phyloP scores from a whole-genome alignment of 148 eudicot species.

The Beta vulgaris region DNA sequence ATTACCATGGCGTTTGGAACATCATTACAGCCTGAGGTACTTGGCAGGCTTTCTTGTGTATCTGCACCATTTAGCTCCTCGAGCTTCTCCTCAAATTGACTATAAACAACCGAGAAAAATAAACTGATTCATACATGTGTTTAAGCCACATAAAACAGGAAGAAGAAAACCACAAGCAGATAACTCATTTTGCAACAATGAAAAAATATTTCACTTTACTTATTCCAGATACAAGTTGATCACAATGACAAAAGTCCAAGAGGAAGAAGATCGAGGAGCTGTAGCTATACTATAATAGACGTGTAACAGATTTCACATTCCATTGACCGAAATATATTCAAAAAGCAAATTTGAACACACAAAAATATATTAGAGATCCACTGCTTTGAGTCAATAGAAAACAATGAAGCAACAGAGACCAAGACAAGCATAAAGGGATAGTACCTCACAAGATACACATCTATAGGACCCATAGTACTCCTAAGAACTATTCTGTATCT shows the following conservation, averaged over 20 bases:
- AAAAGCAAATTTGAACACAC: not conserved
- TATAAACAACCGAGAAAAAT: constrained; percentile 16
- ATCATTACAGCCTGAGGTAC: constrained; percentile 39
- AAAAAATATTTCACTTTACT: too few species aligned
- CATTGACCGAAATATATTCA: not conserved
- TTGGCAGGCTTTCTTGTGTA: constrained; percentile 46
- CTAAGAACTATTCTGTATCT: constrained; percentile 88
- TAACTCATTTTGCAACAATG: not conserved
- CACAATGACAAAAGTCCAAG: not conserved
- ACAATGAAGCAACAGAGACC: not conserved
- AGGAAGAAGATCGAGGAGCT: not conserved
- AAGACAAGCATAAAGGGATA: not conserved
- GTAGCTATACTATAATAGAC: not conserved
- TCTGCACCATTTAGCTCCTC: constrained; percentile 76
- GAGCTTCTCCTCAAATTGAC: constrained; percentile 96
- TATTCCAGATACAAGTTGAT: not conserved
- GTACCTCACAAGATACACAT: constrained; percentile 97
- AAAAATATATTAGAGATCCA: not conserved
- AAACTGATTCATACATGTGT: not conserved
- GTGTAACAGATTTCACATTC: too few species aligned
- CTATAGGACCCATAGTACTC: constrained; percentile 98
- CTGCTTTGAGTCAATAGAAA: not conserved
- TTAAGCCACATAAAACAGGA: not conserved
- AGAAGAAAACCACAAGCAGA: constrained; percentile 1
- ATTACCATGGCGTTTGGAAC: constrained; percentile 25